Evolutionary conservation across 805 yeast genomes (phyloP).

Genomic region (Yarrowia sp.): DNA sequence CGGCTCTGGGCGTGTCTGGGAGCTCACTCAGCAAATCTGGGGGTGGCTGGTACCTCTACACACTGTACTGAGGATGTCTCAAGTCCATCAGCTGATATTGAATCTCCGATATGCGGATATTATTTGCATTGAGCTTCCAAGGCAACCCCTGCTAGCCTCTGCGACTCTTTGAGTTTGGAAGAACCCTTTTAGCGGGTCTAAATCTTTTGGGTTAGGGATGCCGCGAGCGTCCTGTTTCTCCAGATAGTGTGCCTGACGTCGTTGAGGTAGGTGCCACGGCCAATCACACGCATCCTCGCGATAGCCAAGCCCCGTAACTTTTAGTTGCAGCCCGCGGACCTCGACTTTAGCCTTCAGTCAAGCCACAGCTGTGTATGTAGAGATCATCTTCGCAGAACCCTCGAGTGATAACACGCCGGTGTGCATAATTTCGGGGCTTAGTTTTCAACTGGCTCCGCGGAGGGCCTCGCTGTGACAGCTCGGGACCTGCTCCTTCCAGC

Average conservation of each 20-base stretch:
- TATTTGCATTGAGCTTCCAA: background rate
- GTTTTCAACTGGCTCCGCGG: too few species aligned
- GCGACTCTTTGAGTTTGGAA: background rate
- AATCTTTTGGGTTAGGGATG: background rate
- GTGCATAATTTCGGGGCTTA: background rate
- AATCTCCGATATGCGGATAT: background rate
- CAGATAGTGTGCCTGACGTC: background rate
- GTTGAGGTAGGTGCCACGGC: background rate
- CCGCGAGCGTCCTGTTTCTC: background rate
- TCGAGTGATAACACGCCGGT: too few species aligned
- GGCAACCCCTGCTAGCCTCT: background rate
- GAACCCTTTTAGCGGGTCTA: background rate
- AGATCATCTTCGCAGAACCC: background rate
- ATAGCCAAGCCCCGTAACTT: background rate
- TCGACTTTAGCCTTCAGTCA: background rate
- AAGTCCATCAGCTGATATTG: slow-evolving; percentile 1
- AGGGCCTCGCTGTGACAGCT: too few species aligned
- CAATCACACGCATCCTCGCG: background rate
- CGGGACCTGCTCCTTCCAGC: too few species aligned
- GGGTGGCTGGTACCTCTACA: background rate
- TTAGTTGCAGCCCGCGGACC: background rate
- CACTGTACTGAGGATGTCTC: too few species aligned
- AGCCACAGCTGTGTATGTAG: background rate
- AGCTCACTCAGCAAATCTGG: too few species aligned
- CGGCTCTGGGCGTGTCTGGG: too few species aligned